phyloP scores from a whole-genome alignment of 2,329 filamentous ascomycete genomes.

The Niveomyces coronatus region DNA sequence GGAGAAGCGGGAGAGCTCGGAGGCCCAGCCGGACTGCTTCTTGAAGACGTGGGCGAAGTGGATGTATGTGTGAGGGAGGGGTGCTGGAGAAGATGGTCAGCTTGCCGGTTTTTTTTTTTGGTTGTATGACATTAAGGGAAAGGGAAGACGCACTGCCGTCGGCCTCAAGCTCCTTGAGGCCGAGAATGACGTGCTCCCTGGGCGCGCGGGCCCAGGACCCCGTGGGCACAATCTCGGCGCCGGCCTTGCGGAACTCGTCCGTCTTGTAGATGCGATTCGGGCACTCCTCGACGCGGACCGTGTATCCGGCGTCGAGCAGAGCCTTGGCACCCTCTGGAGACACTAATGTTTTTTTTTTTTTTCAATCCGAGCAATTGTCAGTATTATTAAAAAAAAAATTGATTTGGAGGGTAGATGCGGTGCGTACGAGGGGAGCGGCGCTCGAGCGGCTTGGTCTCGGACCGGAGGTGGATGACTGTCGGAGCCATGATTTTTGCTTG shows the following conservation, averaged over 20 bases:
- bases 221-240: slow-evolving; percentile 54
- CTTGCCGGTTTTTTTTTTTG: no score
- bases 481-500: slow-evolving; percentile 8
- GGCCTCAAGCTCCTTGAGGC: slow-evolving; percentile 68
- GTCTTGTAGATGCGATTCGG: slow-evolving; percentile 54
- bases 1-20: slow-evolving; percentile 52
- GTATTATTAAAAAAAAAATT: not conserved
- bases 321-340: slow-evolving; percentile 19
- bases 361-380: not conserved
- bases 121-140: no score
- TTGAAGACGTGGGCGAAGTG: slow-evolving; percentile 67
- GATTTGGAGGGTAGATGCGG: not conserved
- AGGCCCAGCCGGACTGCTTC: slow-evolving; percentile 64
- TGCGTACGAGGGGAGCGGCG: slow-evolving; percentile 10
- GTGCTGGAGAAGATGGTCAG: slow-evolving; percentile 5
- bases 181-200: slow-evolving; percentile 59
- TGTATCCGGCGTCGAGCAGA: slow-evolving; percentile 58
- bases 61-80: slow-evolving; percentile 58
- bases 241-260: slow-evolving; percentile 48
- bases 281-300: slow-evolving; percentile 54
- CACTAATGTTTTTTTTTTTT: slow-evolving; percentile 8
- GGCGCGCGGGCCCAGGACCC: slow-evolving; percentile 60
- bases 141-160: slow-evolving; percentile 42
- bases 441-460: slow-evolving; percentile 12
- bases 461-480: slow-evolving; percentile 10